These are phyloP conservation scores for Talaromyces thailandensis DNA, from an alignment of 495 filamentous ascomycete genomes.

Conservation along the genomic window DNA sequence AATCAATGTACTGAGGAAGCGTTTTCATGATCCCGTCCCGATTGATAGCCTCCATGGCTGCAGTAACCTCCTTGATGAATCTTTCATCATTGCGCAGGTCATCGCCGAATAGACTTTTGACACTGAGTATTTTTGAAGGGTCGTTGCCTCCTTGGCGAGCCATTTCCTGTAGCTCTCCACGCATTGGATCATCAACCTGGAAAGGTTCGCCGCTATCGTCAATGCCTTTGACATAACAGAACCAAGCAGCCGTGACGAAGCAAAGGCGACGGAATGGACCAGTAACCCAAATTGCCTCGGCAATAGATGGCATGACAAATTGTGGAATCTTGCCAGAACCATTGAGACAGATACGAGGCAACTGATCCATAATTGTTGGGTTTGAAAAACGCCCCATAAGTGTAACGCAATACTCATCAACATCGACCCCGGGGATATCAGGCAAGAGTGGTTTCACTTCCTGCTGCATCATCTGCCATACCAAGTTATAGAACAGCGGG, in stretches of 20 bases:
- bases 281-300: slow-evolving; percentile 35
- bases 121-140: slow-evolving; percentile 27
- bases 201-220: slow-evolving; percentile 32
- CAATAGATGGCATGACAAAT: slow-evolving; percentile 42
- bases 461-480: slow-evolving; percentile 42
- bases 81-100: slow-evolving; percentile 32
- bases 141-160: slow-evolving; percentile 26
- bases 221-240: slow-evolving; percentile 33
- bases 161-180: slow-evolving; percentile 31
- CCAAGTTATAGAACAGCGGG: slow-evolving; percentile 28
- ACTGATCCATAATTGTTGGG: slow-evolving; percentile 38
- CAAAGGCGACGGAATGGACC: slow-evolving; percentile 36
- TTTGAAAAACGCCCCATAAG: slow-evolving; percentile 41
- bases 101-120: slow-evolving; percentile 36
- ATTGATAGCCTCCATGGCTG: slow-evolving; percentile 30
- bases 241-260: slow-evolving; percentile 38
- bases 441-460: slow-evolving; percentile 39
- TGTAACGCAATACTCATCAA: slow-evolving; percentile 36
- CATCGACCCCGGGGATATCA: slow-evolving; percentile 32
- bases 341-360: slow-evolving; percentile 36
- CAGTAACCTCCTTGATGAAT: slow-evolving; percentile 29
- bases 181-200: slow-evolving; percentile 35
- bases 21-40: slow-evolving; percentile 35
- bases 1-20: slow-evolving; percentile 35
- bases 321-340: slow-evolving; percentile 41